Percentiles rank a stretch among this genome's conserved stretches.
Conservation (phyloP, 2,329 filamentous ascomycete genomes). For the Colletotrichum sp. region DNA sequence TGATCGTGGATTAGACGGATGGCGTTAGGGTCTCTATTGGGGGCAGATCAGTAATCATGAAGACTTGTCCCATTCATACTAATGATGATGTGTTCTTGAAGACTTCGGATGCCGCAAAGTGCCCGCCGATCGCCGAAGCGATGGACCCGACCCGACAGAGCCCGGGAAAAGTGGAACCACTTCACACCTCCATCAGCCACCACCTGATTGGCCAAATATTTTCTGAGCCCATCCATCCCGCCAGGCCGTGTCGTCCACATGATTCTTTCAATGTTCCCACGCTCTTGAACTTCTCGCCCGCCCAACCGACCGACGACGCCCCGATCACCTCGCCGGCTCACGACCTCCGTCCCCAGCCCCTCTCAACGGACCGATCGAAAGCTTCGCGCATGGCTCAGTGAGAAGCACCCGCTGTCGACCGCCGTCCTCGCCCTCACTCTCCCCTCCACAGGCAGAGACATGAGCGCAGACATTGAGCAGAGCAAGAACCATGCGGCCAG, state of each 20-base stretch:
- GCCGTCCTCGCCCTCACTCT: not conserved
- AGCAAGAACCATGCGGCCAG: slow-evolving; percentile 21
- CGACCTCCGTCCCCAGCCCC: not conserved
- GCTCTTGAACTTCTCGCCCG: not conserved
- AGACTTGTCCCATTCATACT: not conserved
- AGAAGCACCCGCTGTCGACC: not conserved
- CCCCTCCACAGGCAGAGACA: slow-evolving; percentile 5
- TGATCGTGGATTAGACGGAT: not conserved
- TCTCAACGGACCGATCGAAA: not conserved
- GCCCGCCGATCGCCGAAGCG: not conserved
- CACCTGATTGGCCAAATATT: slow-evolving; percentile 6
- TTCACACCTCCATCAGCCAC: not conserved
- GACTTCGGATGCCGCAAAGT: not conserved
- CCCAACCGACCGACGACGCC: not conserved
- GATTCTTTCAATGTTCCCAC: not conserved
- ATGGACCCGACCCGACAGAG: not conserved
- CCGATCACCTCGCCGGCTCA: not conserved
- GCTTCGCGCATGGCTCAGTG: not conserved
- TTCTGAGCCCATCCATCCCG: not conserved
- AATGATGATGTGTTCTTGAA: not conserved
- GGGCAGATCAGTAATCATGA: not conserved
- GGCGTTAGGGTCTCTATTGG: not conserved
- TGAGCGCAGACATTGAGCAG: slow-evolving; percentile 17
- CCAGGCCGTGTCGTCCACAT: not conserved
- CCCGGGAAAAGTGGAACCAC: not conserved